A percentile compares a stretch with the other conserved stretches of the same genome.
Conservation (phyloP, 2,329 filamentous ascomycete genomes). For the Arachnopeziza araneosa region DNA sequence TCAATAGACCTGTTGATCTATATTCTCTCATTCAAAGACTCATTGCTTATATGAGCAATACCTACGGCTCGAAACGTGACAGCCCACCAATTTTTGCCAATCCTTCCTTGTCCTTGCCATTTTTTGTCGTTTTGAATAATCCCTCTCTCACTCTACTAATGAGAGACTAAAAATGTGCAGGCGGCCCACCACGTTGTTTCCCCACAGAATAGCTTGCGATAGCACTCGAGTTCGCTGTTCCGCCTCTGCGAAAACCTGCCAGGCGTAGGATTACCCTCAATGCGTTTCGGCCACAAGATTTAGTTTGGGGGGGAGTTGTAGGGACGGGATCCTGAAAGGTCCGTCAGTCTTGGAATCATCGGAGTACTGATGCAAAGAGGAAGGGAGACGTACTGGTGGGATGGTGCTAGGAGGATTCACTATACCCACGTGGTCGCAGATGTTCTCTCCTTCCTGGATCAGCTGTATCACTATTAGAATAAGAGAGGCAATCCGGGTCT, state of each 20-base stretch:
- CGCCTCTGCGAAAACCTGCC: neutral
- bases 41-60: too few species aligned
- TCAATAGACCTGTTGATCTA: too few species aligned
- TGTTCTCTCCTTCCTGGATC: neutral
- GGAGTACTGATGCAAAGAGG: neutral
- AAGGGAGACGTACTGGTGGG: neutral
- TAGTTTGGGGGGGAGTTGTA: neutral
- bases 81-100: neutral
- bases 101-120: too few species aligned
- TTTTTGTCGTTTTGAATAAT: neutral
- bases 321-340: neutral
- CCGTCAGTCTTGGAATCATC: neutral
- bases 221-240: neutral
- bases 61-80: neutral
- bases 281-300: neutral
- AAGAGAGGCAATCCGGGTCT: neutral
- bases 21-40: too few species aligned
- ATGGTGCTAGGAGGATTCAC: neutral
- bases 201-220: neutral
- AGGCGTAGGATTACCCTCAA: neutral
- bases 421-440: neutral
- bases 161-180: neutral
- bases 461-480: neutral
- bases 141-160: neutral
- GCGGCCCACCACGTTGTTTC: neutral